Conservation (phyloP, 805 yeast species). For the Lipomyces oligophaga region DNA sequence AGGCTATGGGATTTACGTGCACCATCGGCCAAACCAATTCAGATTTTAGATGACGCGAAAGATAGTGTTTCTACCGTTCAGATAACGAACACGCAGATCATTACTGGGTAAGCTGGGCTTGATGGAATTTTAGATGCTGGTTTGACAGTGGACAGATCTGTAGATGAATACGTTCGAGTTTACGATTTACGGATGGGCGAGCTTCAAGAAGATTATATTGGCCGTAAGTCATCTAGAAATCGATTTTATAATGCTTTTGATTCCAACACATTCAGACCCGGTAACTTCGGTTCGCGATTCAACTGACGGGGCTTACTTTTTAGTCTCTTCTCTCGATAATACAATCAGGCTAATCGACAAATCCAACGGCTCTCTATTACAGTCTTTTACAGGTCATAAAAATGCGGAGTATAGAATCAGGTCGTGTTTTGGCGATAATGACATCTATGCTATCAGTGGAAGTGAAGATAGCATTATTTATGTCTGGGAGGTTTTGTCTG, state of each 20-base stretch:
- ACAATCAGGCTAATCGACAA: slow-evolving; percentile 32
- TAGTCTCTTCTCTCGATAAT: slow-evolving; percentile 34
- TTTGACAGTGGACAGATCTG: slow-evolving; percentile 25
- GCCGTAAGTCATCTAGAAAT: slow-evolving; percentile 14
- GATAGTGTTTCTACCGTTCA: slow-evolving; percentile 37
- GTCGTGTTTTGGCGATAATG: slow-evolving; percentile 31
- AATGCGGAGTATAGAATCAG: slow-evolving; percentile 31
- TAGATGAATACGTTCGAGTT: slow-evolving; percentile 35
- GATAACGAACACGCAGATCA: slow-evolving; percentile 24
- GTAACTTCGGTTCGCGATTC: slow-evolving; percentile 31
- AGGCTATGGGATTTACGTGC: slow-evolving; percentile 38
- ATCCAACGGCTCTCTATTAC: slow-evolving; percentile 31
- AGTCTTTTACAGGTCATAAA: slow-evolving; percentile 32
- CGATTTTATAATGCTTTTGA: background rate
- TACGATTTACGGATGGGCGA: slow-evolving; percentile 37
- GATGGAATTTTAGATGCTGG: background rate
- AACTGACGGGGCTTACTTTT: slow-evolving; percentile 16
- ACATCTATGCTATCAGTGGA: slow-evolving; percentile 29
- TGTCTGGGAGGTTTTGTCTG: slow-evolving; percentile 33
- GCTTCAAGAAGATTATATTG: slow-evolving; percentile 30
- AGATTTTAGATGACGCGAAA: slow-evolving; percentile 36
- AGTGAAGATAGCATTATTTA: slow-evolving; percentile 35
- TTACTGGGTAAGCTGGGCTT: slow-evolving; percentile 31
- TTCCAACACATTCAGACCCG: slow-evolving; percentile 24
- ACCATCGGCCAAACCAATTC: slow-evolving; percentile 36